phyloP scores from a whole-genome alignment of 306 rosid genomes.

The Abrus pulchellus region DNA sequence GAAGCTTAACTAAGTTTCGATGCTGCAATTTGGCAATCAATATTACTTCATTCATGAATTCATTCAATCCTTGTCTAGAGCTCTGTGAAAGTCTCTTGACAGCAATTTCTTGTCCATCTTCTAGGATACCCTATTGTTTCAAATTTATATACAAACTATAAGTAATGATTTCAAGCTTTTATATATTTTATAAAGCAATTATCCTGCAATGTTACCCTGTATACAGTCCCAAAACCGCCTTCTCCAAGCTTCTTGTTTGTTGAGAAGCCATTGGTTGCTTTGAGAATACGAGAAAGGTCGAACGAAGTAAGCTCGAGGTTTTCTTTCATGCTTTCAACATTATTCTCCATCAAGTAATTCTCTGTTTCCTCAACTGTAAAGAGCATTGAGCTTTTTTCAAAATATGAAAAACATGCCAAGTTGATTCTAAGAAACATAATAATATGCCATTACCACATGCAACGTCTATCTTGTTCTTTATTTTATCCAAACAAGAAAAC shows the following conservation, averaged over 20 bases:
- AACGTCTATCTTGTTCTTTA: neutral
- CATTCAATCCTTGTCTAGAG: too few relatives aligned
- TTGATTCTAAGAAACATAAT: neutral
- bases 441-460: neutral
- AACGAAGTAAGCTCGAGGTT: neutral
- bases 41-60: too few relatives aligned
- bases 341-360: neutral
- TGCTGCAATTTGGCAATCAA: too few relatives aligned
- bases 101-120: neutral
- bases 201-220: neutral
- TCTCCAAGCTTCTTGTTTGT: neutral
- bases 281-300: neutral
- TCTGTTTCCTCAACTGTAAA: neutral
- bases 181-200: neutral
- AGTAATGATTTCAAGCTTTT: neutral
- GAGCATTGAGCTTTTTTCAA: too few relatives aligned
- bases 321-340: neutral
- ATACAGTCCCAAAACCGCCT: slow-evolving; percentile 2
- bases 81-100: too few relatives aligned
- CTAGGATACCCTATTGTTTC: neutral
- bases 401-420: too few relatives aligned
- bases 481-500: neutral
- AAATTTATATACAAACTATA: neutral
- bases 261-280: slow-evolving; percentile 2
- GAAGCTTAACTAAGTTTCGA: too few relatives aligned